phyloP scores from a whole-genome alignment of 2,329 filamentous ascomycete genomes.

The Nemania bipapillata region DNA sequence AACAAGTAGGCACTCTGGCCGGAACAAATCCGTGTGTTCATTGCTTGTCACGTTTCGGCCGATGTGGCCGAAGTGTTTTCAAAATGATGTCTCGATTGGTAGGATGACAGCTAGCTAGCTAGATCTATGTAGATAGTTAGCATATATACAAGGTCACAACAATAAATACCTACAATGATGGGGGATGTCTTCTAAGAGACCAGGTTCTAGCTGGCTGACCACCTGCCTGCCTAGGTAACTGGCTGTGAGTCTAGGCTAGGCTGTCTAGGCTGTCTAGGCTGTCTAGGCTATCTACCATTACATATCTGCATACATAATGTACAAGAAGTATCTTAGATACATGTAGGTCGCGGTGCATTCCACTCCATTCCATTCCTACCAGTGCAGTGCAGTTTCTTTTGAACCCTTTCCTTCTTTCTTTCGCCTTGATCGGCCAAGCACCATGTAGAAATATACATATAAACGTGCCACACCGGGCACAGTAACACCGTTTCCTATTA shows the following conservation, averaged over 20 bases:
- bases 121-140: too few relatives aligned
- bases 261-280: neutral
- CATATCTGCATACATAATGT: too few relatives aligned
- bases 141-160: neutral
- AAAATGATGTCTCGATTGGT: neutral
- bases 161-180: neutral
- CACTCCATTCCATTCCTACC: too few relatives aligned
- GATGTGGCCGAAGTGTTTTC: neutral
- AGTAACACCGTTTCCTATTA: neutral
- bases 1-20: neutral
- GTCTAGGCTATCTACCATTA: too few relatives aligned
- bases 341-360: neutral
- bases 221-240: too few relatives aligned
- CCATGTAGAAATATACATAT: conserved; percentile 18
- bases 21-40: conserved; percentile 8
- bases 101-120: too few relatives aligned
- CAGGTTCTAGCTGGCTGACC: neutral
- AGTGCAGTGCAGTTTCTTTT: too few relatives aligned
- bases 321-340: neutral
- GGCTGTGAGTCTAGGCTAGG: neutral
- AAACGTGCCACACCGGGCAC: neutral
- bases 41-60: conserved; percentile 6
- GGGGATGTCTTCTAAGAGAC: neutral
- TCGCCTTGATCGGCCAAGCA: conserved; percentile 8
- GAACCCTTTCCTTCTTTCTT: conserved; percentile 4